Base-by-base conservation (phyloP, 192 early-diverging fungal genomes). In the Coemansia brasiliensis region DNA sequence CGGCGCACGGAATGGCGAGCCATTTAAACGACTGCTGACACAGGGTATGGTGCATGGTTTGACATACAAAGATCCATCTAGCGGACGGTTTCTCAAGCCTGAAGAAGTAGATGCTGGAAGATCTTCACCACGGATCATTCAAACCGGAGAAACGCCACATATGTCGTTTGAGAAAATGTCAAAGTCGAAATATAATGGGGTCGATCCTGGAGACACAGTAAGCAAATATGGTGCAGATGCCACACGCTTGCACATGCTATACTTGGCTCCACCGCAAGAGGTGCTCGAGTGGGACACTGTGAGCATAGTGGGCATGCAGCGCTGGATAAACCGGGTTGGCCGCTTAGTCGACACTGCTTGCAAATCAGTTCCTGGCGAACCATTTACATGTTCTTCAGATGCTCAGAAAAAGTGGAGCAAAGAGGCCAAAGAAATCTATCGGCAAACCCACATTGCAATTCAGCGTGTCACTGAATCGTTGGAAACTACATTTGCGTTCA, bases 1-100 rank as follows among this genome's bases (percentile, higher is more conserved):
- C 27, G 46, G 57, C 0, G 68, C 69, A 13, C 40, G 37, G n/a
- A 63, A 63, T 40, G 92, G 88, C 20, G 95, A 98, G 62, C 95
- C 95, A 7, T 98, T 98, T 67, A 86, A 84, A 38, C 70, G 81
- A 44, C 69, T 98, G 25, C 71, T 98, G 13, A 91, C 91, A 0
- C 94, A 96, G 79, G 95, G 95, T 1, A 98, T 98, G 95, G 95
- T 98, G 1, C 90, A 91, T 42, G 93, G 90, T 4, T 79, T 81
- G 51, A 94, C 94, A 3, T 87, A 85, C 58, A 92, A 92, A 49
- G 88, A 92, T 57, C 87, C 88, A 3, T 26, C 56, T 3, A 90
- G 86, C 1, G 86, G 85, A 9, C 76, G 86, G 18, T 96, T 93
- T 62, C 74, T 96, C 27, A 87, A 83, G 40, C 86, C 84, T 0